Percentiles rank a stretch among this genome's conserved stretches.
These are phyloP conservation scores for Meyerozyma elateridarum DNA, from an alignment of 1,139 yeast genomes.

Conservation along the genomic window DNA sequence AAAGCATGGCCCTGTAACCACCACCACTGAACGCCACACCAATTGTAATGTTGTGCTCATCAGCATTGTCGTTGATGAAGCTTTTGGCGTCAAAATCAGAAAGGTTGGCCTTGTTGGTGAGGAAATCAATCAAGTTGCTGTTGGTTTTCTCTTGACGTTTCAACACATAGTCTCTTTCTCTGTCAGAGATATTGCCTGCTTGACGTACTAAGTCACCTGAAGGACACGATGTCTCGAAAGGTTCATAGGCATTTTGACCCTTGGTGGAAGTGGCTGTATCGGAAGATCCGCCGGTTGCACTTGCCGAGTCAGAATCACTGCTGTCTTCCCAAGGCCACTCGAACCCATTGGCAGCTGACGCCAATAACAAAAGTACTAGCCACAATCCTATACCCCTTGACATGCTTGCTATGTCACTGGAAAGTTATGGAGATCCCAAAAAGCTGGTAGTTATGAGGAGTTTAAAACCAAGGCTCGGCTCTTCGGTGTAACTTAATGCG, in stretches of 20 bases:
- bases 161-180: constrained; percentile 38
- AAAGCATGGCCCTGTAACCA: constrained; percentile 86
- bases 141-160: constrained; percentile 51
- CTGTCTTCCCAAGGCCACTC: constrained; percentile 12
- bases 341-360: constrained; percentile 5
- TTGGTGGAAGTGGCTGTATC: too few relatives aligned
- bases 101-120: constrained; percentile 49
- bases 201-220: constrained; percentile 17
- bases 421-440: too few relatives aligned
- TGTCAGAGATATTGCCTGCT: constrained; percentile 28
- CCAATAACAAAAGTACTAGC: not conserved
- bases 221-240: constrained; percentile 26
- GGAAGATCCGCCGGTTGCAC: constrained; percentile 7
- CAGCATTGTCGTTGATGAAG: constrained; percentile 36
- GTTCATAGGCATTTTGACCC: constrained; percentile 26
- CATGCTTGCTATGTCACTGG: too few relatives aligned
- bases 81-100: constrained; percentile 52
- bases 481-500: too few relatives aligned
- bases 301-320: constrained; percentile 7
- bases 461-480: too few relatives aligned
- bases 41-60: constrained; percentile 40
- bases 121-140: constrained; percentile 49
- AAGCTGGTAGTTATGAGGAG: too few relatives aligned
- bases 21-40: constrained; percentile 89
- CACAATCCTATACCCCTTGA: too few relatives aligned